A percentile compares a stretch with the other conserved stretches of the same genome.
Conservation (phyloP, 2,329 filamentous ascomycete genomes). For the Neofusicoccum laricinum region DNA sequence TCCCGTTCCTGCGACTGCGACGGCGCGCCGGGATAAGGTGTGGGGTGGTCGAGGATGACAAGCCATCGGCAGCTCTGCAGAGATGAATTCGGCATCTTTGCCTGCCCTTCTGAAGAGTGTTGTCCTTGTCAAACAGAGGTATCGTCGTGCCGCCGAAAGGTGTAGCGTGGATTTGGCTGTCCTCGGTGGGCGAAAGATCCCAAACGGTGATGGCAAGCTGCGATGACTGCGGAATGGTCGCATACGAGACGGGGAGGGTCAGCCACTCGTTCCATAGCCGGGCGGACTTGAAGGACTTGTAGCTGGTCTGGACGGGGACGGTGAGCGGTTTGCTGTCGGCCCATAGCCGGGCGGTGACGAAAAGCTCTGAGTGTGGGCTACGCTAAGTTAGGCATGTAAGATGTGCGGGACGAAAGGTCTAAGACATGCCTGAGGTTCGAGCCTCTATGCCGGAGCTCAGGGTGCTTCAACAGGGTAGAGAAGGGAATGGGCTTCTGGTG, state of each 20-base stretch:
- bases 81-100: conserved; percentile 89
- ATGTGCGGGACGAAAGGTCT: background rate
- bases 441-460: conserved; percentile 81
- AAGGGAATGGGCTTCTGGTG: conserved; percentile 71
- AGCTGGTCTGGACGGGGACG: conserved; percentile 86
- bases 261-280: conserved; percentile 95
- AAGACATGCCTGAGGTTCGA: conserved; percentile 68
- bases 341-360: conserved; percentile 90
- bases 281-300: conserved; percentile 78
- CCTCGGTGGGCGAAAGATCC: conserved; percentile 83
- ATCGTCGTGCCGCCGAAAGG: conserved; percentile 95
- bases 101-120: conserved; percentile 83
- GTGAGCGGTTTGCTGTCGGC: conserved; percentile 93
- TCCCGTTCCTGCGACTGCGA: conserved; percentile 49
- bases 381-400: conserved; percentile 2
- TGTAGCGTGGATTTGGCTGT: conserved; percentile 71
- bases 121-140: conserved; percentile 86
- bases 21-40: conserved; percentile 58
- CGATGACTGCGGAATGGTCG: conserved; percentile 74
- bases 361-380: conserved; percentile 82
- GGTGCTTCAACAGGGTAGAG: conserved; percentile 73
- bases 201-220: conserved; percentile 90
- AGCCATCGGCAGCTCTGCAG: conserved; percentile 79
- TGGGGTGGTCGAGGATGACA: conserved; percentile 76
- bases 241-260: conserved; percentile 78